Base-by-base conservation (phyloP, 2,329 filamentous ascomycete species). In the Colletotrichum spaethianum region DNA sequence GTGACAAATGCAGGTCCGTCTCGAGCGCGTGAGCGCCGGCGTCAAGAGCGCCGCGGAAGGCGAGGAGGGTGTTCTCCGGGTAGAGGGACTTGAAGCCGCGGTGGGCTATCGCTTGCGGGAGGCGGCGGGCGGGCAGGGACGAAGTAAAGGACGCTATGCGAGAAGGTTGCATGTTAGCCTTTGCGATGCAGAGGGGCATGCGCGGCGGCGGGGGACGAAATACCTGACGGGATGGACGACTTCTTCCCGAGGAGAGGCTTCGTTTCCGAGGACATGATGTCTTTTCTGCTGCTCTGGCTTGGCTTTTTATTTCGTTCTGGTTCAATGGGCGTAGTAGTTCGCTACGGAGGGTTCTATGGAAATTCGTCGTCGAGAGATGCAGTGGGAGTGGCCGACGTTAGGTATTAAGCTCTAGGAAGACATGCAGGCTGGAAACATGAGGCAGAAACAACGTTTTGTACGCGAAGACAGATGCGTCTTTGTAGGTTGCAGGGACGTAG, bases 11-110 rank as follows among this genome's bases (percentile, higher is more conserved):
- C 11, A 98, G 82, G 78, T 98, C 96, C 23, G 94, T 97, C 84
- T 98, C 96, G 36, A 98, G 85, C 0, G 93, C 96, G 77, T 97
- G 90, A 0, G 93, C 90, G 26, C 94, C 94, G 23, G 90, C 91
- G 40, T 90, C 85, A 2, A 96, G 88, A 1, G 95, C 95, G 36
- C 88, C 92, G 69, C 85, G 85, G 83, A 98, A 97, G 9, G 93
- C 93, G 20, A 86, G 88, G 87, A 98, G 91, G 1, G 93, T 93
- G 82, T 98, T 98, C 82, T 98, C 96, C 0, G 96, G 94, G 75
- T 88, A 93, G 63, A 87, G 87, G 0, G 91, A 91, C 79, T 94
- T 96, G 86, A 92, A 94, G 55, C 94, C 94, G 69, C 94, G 88
- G 83, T 96, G 94, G 1, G 92, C 93, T 74, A 96, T 94, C 67